Evolutionary conservation across 148 eudicot species (phyloP), one percentile per base, ranked within the genome.

Genomic region (Silene uniflora): DNA sequence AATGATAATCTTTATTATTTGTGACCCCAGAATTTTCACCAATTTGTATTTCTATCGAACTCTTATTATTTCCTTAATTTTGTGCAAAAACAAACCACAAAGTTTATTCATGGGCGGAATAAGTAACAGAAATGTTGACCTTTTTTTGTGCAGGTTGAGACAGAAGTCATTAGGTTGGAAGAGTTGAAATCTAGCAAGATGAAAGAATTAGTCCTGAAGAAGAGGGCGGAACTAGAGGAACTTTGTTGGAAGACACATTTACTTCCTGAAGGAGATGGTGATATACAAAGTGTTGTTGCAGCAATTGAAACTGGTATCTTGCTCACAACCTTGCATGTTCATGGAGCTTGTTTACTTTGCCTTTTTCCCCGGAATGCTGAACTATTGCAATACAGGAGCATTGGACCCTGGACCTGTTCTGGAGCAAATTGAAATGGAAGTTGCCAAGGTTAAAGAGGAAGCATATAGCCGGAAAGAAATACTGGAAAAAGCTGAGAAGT

Each of bases 381-480:
- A 54, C 14, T 69, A 9, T 44, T 74, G 69, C 9, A 22, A 62
- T 65, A 49, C 73, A 93, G 98, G 98, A 81, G 88, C 84, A 77
- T 85, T 93, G 66, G 92, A 93, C 80, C 86, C 98, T 62, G 83
- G 80, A 64, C 81, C 81, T 67, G 77, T 93, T 67, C 93, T 93
- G 35, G 97, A 91, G 71, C 87, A 89, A 85, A 82, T 93, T 49
- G 98, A 91, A 82, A 78, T 81, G 70, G 83, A 88, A 79, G 88
- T 95, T 70, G 81, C 87, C 47, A 88, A 85, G 80, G 89, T 87
- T 10, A 95, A 92, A 78, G 99, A 95, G 79, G 99, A 89, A 85
- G 92, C 97, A 42, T 86, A 86, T 74, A 89, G 94, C 84, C 85
- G 99, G 75, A 89, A 92, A 87, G 99, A 95, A 75, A 89, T 95